Conservation (phyloP, 805 yeast genomes). For the Starmerella apis region DNA sequence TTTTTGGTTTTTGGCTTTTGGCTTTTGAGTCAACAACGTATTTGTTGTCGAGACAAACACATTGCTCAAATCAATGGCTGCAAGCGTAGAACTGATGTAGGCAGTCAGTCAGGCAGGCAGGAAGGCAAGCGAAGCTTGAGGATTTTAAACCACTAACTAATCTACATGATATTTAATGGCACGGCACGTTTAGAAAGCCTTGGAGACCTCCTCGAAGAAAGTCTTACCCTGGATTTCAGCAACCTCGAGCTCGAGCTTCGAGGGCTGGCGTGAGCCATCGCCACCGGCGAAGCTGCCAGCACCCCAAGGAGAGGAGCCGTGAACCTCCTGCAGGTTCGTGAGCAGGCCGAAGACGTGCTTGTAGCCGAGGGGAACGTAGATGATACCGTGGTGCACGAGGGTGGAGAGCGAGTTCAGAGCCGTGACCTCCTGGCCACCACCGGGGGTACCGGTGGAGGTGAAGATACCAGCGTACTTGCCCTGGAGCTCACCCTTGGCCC, state of each 20-base stretch:
- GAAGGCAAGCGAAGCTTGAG: too few species aligned
- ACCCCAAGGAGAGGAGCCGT: conserved; percentile 83
- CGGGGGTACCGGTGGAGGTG: conserved; percentile 58
- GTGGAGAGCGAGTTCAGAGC: conserved; percentile 47
- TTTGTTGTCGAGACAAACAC: too few species aligned
- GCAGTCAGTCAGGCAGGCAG: too few species aligned
- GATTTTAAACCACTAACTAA: neutral
- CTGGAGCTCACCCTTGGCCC: conserved; percentile 58
- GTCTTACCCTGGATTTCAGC: conserved; percentile 58
- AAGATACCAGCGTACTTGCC: conserved; percentile 71
- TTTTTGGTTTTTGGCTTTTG: too few species aligned
- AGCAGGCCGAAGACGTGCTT: conserved; percentile 45
- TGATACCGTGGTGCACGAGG: conserved; percentile 65
- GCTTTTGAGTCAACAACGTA: too few species aligned
- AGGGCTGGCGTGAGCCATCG: conserved; percentile 64
- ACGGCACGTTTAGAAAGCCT: conserved; percentile 19
- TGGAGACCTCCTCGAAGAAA: conserved; percentile 42
- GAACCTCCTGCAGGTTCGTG: conserved; percentile 52
- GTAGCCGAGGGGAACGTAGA: conserved; percentile 70
- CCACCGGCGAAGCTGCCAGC: conserved; percentile 68
- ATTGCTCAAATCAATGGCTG: too few species aligned
- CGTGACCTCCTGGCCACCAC: conserved; percentile 76
- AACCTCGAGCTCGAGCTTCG: conserved; percentile 51
- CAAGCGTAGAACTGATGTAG: too few species aligned
- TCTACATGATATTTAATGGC: neutral